Evolutionary conservation across 1,139 yeast species (phyloP).

Genomic region (Lodderomyces parapsilosis): DNA sequence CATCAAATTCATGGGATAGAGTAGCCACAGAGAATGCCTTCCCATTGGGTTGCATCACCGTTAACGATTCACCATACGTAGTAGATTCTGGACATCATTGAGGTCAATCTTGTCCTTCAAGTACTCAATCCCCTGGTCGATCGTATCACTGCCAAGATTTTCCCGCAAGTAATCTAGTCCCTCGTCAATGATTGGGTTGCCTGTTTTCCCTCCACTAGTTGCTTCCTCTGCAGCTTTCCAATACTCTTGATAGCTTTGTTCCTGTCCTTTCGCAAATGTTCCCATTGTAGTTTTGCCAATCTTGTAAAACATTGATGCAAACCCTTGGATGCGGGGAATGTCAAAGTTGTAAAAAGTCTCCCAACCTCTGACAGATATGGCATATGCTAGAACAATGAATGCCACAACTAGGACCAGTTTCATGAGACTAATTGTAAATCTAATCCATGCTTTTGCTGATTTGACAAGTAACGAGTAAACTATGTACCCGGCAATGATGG

Average conservation of each 20-base stretch:
- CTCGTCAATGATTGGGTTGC: slow-evolving; percentile 17
- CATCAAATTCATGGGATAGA: no score
- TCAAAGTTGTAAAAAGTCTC: slow-evolving; percentile 19
- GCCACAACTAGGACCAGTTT: slow-evolving; percentile 17
- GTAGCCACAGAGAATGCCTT: no score
- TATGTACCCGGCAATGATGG: slow-evolving; percentile 22
- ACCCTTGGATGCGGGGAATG: slow-evolving; percentile 15
- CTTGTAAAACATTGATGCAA: slow-evolving; percentile 3
- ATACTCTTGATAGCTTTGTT: slow-evolving; percentile 11
- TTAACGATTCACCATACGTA: not conserved
- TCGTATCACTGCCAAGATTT: slow-evolving; percentile 8
- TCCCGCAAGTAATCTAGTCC: slow-evolving; percentile 15
- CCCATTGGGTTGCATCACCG: no score
- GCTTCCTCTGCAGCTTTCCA: slow-evolving; percentile 11
- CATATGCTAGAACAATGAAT: slow-evolving; percentile 13
- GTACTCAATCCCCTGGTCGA: slow-evolving; percentile 1
- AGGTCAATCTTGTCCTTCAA: slow-evolving; percentile 1
- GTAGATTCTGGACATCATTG: slow-evolving; percentile 1
- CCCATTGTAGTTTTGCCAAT: slow-evolving; percentile 4
- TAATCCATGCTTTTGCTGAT: slow-evolving; percentile 27
- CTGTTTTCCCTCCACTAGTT: slow-evolving; percentile 16
- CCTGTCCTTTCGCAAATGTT: not conserved
- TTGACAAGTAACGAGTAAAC: slow-evolving; percentile 21
- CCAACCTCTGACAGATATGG: slow-evolving; percentile 21
- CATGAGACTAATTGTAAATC: slow-evolving; percentile 21